Percentiles rank a stretch among this genome's conserved stretches.
phyloP scores from a whole-genome alignment of 768 basidiomycete genomes.

The Chiua virens region DNA sequence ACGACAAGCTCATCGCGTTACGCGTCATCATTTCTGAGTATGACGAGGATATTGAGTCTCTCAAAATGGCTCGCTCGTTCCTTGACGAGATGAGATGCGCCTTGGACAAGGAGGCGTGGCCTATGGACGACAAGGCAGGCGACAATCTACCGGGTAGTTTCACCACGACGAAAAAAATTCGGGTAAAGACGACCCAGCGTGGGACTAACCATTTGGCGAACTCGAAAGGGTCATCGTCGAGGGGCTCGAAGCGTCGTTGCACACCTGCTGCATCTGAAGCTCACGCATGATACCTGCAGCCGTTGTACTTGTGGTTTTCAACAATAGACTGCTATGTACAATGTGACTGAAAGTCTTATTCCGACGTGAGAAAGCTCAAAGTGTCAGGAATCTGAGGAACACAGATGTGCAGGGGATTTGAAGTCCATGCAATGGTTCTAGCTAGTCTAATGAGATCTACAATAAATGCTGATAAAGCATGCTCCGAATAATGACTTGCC shows the following conservation, averaged over 20 bases:
- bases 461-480: conserved; percentile 22
- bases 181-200: too few species aligned
- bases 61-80: background rate
- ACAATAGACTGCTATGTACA: too few species aligned
- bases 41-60: background rate
- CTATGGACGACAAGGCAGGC: background rate
- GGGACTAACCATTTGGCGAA: too few species aligned
- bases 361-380: too few species aligned
- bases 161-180: too few species aligned
- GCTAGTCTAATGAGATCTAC: conserved; percentile 28
- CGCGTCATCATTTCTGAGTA: background rate
- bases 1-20: too few species aligned
- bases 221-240: too few species aligned
- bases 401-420: conserved; percentile 27
- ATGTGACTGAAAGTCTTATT: too few species aligned
- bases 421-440: conserved; percentile 34
- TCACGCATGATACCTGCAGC: too few species aligned
- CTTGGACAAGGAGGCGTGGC: background rate
- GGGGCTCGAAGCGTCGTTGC: background rate
- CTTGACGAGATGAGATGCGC: background rate
- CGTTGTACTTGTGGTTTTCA: too few species aligned
- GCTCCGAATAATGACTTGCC: conserved; percentile 10
- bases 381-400: too few species aligned
- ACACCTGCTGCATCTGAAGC: background rate
- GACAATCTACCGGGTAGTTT: background rate